phyloP scores from a whole-genome alignment of 441 rosid genomes.

The Croton laevigatus region DNA sequence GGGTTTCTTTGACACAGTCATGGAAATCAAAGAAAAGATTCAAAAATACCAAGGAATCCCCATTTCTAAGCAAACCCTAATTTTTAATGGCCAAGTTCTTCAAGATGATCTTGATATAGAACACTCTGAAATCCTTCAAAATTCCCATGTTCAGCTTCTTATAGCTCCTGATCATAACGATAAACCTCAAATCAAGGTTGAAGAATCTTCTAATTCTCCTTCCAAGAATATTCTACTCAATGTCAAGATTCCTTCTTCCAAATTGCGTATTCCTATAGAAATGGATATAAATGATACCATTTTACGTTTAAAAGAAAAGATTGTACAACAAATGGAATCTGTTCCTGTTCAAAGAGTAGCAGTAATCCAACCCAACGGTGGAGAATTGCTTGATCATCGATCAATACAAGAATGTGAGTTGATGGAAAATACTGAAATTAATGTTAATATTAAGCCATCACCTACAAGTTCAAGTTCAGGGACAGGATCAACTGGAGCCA shows the following conservation, averaged over 20 bases:
- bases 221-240: constrained; percentile 39
- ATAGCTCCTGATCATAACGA: constrained; percentile 25
- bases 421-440: constrained; percentile 39
- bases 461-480: constrained; percentile 23
- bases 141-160: constrained; percentile 57
- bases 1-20: constrained; percentile 64
- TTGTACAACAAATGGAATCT: constrained; percentile 34
- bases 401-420: constrained; percentile 37
- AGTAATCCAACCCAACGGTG: constrained; percentile 27
- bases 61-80: constrained; percentile 48
- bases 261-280: constrained; percentile 31
- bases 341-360: constrained; percentile 32
- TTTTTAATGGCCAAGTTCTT: constrained; percentile 60
- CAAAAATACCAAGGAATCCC: constrained; percentile 66
- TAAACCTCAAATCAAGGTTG: constrained; percentile 24
- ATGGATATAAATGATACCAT: constrained; percentile 41
- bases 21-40: constrained; percentile 73
- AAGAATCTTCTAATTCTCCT: constrained; percentile 28
- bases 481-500: constrained; percentile 18
- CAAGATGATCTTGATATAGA: constrained; percentile 61
- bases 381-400: constrained; percentile 36
- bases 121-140: constrained; percentile 51
- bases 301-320: constrained; percentile 43
- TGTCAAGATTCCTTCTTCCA: constrained; percentile 37
- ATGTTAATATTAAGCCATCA: constrained; percentile 38